phyloP scores from a whole-genome alignment of 306 rosid genomes.

The Glycine tomentella region DNA sequence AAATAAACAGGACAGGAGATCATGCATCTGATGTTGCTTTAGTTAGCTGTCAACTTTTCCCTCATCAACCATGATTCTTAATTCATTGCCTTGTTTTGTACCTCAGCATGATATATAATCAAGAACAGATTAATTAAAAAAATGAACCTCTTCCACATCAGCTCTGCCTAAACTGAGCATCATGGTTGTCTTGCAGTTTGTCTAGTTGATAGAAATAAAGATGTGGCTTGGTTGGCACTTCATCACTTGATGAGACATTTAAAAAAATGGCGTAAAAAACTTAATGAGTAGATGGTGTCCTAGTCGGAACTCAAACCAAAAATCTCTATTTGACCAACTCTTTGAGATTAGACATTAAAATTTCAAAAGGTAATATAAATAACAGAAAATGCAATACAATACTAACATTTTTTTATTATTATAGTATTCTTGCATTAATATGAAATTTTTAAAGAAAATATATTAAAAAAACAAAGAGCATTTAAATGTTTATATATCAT shows the following conservation, averaged over 20 bases:
- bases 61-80: constrained; percentile 42
- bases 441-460: too few relatives aligned
- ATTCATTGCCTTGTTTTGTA: constrained; percentile 46
- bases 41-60: constrained; percentile 59
- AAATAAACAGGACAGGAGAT: constrained; percentile 48
- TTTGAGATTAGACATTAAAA: too few relatives aligned
- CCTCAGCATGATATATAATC: constrained; percentile 34
- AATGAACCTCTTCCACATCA: constrained; percentile 37
- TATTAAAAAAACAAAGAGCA: too few relatives aligned
- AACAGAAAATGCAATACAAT: too few relatives aligned
- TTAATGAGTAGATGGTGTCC: too few relatives aligned
- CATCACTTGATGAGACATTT: constrained; percentile 10
- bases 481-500: too few relatives aligned
- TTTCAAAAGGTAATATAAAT: too few relatives aligned
- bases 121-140: constrained; percentile 38
- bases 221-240: constrained; percentile 35
- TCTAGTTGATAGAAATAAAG: constrained; percentile 32
- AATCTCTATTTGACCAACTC: too few relatives aligned
- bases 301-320: too few relatives aligned
- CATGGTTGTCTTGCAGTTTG: constrained; percentile 36
- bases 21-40: constrained; percentile 47
- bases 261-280: too few relatives aligned
- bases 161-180: constrained; percentile 42
- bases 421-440: too few relatives aligned
- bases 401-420: too few relatives aligned